These are phyloP conservation scores for Durio zibethinus DNA, from an alignment of 345 rosid species.

Conservation along the genomic window DNA sequence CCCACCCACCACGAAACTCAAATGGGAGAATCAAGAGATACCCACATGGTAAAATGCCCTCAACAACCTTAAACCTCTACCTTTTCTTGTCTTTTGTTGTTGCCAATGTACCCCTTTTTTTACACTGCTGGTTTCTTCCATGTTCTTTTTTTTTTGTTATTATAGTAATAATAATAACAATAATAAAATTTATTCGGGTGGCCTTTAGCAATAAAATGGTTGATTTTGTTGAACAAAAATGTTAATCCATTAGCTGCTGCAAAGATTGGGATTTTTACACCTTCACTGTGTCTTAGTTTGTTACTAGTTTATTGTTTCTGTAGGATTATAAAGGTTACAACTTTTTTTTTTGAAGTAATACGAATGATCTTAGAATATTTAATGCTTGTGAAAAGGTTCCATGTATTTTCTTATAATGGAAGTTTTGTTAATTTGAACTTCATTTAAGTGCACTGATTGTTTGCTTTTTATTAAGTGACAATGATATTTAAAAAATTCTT, in stretches of 20 bases:
- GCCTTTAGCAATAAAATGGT: background rate
- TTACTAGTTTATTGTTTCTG: background rate
- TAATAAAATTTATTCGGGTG: too few relatives aligned
- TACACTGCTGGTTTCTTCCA: background rate
- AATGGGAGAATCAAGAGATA: constrained; percentile 3
- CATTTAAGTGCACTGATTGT: background rate
- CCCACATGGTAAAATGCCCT: background rate
- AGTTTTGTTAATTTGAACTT: background rate
- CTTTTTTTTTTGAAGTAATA: too few relatives aligned
- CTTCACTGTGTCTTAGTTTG: background rate
- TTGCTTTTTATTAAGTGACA: background rate
- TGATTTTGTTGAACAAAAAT: background rate
- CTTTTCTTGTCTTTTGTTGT: background rate
- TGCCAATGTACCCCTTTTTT: background rate
- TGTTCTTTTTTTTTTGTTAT: background rate
- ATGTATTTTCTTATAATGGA: background rate
- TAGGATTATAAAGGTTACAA: background rate
- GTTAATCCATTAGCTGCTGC: background rate
- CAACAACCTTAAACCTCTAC: background rate
- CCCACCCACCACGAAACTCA: background rate
- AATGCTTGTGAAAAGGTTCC: background rate
- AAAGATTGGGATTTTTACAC: background rate
- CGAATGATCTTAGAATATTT: background rate
- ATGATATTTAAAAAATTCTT: background rate
- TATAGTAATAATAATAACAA: background rate